Evolutionary conservation across 257 asterid species (phyloP), one percentile per base, ranked within the genome.

Genomic region (Plantago major): DNA sequence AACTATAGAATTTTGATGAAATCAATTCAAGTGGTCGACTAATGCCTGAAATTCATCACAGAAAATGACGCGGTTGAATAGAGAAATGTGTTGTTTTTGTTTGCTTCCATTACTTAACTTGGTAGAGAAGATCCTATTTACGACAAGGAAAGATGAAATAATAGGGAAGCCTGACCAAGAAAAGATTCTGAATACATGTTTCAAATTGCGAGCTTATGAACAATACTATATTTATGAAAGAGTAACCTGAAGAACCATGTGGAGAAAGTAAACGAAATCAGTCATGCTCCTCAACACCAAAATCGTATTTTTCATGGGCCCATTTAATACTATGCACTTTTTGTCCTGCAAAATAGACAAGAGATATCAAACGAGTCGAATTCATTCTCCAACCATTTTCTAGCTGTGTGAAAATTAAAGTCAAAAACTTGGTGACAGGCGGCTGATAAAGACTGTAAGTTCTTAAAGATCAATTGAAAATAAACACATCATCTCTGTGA

Each of bases 221-320:
- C 40, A 33, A 33, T 22, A 33, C 40, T 33, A 22, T 33, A 33
- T 33, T 33, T 33, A 33, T 33, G n/a, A 15, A 47, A 13, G 30
- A 60, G 55, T 67, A 73, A 88, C 98, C 98, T 90, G 98, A 74
- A 90, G 96, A 67, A 90, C 78, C 44, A 88, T 85, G 73, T 88
- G 95, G 17, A 88, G 49, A 33, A 90, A 73, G 73, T 85, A 90
- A 43, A 88, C 62, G 65, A 85, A 79, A 76, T 90, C 98, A 14
- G 93, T 77, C 67, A 82, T 51, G 81, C 94, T 85, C 80, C 98
- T 80, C 73, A 85, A 72, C 71, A 63, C 72, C 55, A 84, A 77
- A 48, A 85, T 28, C 38, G 94, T 58, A 42, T 72, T 83, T 63
- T 88, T 78, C 82, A 82, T 49, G 58, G 86, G 74, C 89, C 77